These are phyloP conservation scores for Penicillium cataractarum DNA, from an alignment of 495 filamentous ascomycete genomes.

Conservation along the genomic window DNA sequence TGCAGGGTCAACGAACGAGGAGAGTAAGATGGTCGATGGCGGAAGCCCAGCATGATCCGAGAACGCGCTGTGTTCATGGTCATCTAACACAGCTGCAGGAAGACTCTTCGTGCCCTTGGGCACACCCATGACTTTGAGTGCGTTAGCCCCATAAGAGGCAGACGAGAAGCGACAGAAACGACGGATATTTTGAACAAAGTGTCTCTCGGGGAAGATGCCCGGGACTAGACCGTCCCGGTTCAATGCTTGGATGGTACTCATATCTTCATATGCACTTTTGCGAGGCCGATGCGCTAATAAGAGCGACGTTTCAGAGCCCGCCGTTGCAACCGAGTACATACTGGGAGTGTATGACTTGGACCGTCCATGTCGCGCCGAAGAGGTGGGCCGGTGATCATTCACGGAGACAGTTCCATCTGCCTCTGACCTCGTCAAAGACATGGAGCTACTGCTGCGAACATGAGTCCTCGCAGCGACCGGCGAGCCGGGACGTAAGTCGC, in stretches of 20 bases:
- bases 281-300: slow-evolving; percentile 57
- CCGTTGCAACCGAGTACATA: slow-evolving; percentile 70
- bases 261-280: slow-evolving; percentile 59
- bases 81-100: slow-evolving; percentile 44
- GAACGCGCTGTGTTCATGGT: slow-evolving; percentile 71
- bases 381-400: slow-evolving; percentile 36
- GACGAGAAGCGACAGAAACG: slow-evolving; percentile 79
- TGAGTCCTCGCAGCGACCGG: slow-evolving; percentile 50
- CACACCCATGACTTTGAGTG: slow-evolving; percentile 72
- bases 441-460: slow-evolving; percentile 49
- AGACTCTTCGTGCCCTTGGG: slow-evolving; percentile 49
- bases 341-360: slow-evolving; percentile 56
- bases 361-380: slow-evolving; percentile 35
- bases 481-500: slow-evolving; percentile 52
- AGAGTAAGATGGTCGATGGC: slow-evolving; percentile 69
- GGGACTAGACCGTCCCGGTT: slow-evolving; percentile 59
- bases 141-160: slow-evolving; percentile 73
- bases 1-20: slow-evolving; percentile 74
- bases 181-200: slow-evolving; percentile 71
- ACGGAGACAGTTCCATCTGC: slow-evolving; percentile 42
- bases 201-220: slow-evolving; percentile 67
- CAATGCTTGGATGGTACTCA: slow-evolving; percentile 56
- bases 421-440: slow-evolving; percentile 53
- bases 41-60: slow-evolving; percentile 71
- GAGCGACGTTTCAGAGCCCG: slow-evolving; percentile 67